Evolutionary conservation across 495 filamentous ascomycete species (phyloP).

Genomic region (Letharia lupina): DNA sequence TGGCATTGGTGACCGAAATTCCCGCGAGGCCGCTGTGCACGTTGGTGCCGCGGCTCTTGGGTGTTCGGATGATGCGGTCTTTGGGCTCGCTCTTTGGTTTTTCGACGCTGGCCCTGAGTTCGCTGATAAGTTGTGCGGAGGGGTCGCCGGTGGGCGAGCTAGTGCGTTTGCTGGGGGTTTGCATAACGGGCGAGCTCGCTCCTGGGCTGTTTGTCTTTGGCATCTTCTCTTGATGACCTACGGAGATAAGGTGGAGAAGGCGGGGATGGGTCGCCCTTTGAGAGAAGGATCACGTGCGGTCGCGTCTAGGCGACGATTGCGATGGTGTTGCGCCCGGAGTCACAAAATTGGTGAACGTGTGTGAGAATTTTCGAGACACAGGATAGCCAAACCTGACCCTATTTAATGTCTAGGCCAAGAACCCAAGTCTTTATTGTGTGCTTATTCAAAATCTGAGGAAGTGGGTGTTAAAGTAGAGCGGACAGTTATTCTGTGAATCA

Average conservation of each 20-base stretch:
- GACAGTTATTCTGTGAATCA: not conserved
- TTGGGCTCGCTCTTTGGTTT: conserved; percentile 2
- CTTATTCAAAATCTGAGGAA: not conserved
- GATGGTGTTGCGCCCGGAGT: not conserved
- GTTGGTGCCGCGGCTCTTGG: conserved; percentile 11
- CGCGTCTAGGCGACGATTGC: not conserved
- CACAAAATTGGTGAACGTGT: not conserved
- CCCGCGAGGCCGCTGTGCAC: conserved; percentile 10
- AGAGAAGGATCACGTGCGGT: not conserved
- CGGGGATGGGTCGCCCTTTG: not conserved
- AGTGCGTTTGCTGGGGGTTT: not conserved
- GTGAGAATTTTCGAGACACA: not conserved
- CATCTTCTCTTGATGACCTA: not conserved
- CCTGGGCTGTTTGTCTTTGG: not conserved
- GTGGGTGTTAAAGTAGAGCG: not conserved
- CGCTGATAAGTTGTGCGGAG: not conserved
- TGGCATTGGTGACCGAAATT: conserved; percentile 11
- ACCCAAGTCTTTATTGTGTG: not conserved
- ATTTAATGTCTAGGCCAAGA: not conserved
- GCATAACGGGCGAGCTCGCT: not conserved
- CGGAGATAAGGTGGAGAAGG: not conserved
- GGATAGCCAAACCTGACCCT: not conserved
- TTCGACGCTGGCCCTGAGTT: not conserved
- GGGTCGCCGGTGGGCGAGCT: not conserved
- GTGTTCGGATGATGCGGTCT: not conserved